Base-by-base conservation (phyloP, 129 eudicot species). In the Flaveria brownii region DNA sequence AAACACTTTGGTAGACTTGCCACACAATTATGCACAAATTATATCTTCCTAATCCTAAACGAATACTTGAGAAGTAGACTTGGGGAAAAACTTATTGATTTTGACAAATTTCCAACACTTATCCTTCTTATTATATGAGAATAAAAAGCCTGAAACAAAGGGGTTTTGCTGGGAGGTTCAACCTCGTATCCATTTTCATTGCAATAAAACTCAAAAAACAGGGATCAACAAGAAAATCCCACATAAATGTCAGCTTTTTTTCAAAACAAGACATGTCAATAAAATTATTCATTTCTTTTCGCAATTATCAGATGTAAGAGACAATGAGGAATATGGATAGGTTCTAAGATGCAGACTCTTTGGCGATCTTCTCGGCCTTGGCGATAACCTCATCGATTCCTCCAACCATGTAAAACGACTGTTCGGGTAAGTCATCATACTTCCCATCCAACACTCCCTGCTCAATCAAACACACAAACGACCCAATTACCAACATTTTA, bases 331-430 rank as follows among this genome's bases (percentile, higher is more conserved):
- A 28, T 33, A 6, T 28, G 20, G n/a, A 18, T 55, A 18, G 11
- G 61, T 55, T 75, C 62, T 75, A 90, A 26, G 96, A 71, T 26
- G 90, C 83, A 74, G 86, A 70, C 78, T 73, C 77, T 56, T 56
- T 73, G 39, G 68, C 77, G 5, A 73, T 73, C 77, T 56, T 73
- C 68, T 73, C 77, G 42, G 42, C 77, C 77, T 73, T 73, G 23
- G 77, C 77, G 23, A 73, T 73, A 41, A 73, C 77, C 39, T 73
- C 77, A 14, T 73, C 77, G 56, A 73, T 73, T 39, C 77, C 77
- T 73, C 77, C 68, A 41, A 73, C 77, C 77, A 73, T 73, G 68
- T 73, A 73, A 18, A 57, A 73, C 47, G 77, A 57, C 25, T 73
- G 77, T 73, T 73, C 68, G 1, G 77, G 46, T 57, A 73, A 23